A percentile compares a stretch with the other conserved stretches of the same genome.
phyloP scores from a whole-genome alignment of 768 basidiomycete species.

The Serendipita sp. region DNA sequence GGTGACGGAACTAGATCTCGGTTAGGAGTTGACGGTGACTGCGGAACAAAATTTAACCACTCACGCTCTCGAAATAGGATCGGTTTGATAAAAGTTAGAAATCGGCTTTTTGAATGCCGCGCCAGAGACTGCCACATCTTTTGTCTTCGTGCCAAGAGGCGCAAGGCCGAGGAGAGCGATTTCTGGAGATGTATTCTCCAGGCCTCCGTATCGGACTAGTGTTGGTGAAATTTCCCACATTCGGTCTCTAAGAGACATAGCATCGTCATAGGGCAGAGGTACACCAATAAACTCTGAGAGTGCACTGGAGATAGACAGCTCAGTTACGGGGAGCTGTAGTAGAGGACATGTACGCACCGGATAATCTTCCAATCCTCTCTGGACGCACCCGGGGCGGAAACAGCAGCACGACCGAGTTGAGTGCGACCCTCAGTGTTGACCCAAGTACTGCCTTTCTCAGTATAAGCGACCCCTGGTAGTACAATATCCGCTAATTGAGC shows the following conservation, averaged over 20 bases:
- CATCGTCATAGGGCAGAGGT: constrained; percentile 80
- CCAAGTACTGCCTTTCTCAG: constrained; percentile 83
- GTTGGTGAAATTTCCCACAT: constrained; percentile 95
- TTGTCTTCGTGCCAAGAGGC: constrained; percentile 34
- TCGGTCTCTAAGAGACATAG: constrained; percentile 67
- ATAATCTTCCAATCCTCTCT: constrained; percentile 98
- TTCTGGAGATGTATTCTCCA: constrained; percentile 61
- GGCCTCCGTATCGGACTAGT: constrained; percentile 66
- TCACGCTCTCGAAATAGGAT: constrained; percentile 83
- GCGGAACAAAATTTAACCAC: constrained; percentile 21
- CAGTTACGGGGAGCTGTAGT: background rate
- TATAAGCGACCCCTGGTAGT: constrained; percentile 84
- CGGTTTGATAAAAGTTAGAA: constrained; percentile 89
- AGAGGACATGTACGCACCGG: constrained; percentile 33
- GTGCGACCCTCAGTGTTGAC: constrained; percentile 92
- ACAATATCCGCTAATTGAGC: constrained; percentile 96
- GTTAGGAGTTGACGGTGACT: constrained; percentile 4
- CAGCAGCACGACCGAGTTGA: constrained; percentile 81
- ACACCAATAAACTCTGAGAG: constrained; percentile 72
- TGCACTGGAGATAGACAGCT: constrained; percentile 34
- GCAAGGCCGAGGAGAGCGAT: constrained; percentile 57
- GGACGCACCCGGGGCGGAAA: constrained; percentile 85
- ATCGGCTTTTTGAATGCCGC: constrained; percentile 64
- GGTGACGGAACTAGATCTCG: constrained; percentile 55
- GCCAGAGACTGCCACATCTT: constrained; percentile 39